These are phyloP conservation scores for Digitaria exilis DNA, from an alignment of 202 grass and related monocot species.

Conservation along the genomic window DNA sequence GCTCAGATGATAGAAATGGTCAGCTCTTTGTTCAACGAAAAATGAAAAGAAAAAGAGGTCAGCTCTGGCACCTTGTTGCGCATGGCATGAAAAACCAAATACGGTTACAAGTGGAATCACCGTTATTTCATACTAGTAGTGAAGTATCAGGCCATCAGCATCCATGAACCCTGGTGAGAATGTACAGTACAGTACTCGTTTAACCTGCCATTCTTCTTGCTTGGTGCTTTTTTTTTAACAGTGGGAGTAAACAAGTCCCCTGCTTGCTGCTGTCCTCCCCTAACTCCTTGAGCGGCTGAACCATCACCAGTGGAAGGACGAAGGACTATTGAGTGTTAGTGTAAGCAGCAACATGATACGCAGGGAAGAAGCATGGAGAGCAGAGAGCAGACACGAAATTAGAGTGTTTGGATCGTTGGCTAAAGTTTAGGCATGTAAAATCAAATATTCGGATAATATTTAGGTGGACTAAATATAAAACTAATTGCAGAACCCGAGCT, in stretches of 20 bases:
- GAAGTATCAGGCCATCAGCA: neutral
- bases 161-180: neutral
- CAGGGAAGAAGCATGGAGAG: too few relatives aligned
- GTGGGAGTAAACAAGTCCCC: neutral
- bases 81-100: neutral
- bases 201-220: neutral
- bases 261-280: neutral
- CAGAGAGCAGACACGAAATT: neutral
- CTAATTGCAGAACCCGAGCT: too few relatives aligned
- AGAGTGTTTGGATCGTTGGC: too few relatives aligned
- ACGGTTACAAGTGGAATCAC: too few relatives aligned
- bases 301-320: neutral
- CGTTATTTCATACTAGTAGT: too few relatives aligned
- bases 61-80: neutral
- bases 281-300: neutral
- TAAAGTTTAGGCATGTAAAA: too few relatives aligned
- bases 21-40: neutral
- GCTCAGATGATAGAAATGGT: neutral
- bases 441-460: too few relatives aligned
- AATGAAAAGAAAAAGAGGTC: too few relatives aligned
- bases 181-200: too few relatives aligned
- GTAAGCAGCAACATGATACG: slow-evolving; percentile 9
- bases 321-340: neutral
- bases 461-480: too few relatives aligned
- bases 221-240: neutral